These are phyloP conservation scores for Diaporthe vaccinii DNA, from an alignment of 2,329 filamentous ascomycete species.

Conservation along the genomic window DNA sequence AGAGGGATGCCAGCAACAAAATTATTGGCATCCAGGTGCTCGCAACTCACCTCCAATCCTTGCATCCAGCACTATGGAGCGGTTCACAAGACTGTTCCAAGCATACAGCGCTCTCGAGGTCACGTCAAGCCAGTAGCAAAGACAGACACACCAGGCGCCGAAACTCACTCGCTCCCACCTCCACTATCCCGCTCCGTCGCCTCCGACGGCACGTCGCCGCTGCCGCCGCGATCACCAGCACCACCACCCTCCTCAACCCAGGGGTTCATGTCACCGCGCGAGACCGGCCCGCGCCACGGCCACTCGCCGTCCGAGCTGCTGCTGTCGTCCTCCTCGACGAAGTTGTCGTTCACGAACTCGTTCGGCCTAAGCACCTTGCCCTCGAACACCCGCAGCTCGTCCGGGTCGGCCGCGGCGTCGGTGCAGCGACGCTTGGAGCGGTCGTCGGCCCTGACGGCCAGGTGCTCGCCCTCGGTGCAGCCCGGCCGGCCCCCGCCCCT, in stretches of 20 bases:
- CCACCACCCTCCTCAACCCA: not conserved
- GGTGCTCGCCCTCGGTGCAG: constrained; percentile 32
- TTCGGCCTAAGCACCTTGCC: constrained; percentile 35
- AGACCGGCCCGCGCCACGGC: not conserved
- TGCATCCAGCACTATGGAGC: no score
- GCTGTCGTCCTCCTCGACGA: not conserved
- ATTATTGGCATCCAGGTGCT: no score
- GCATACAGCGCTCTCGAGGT: not conserved
- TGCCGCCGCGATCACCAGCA: not conserved
- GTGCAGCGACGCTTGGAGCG: constrained; percentile 16
- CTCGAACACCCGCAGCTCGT: constrained; percentile 30
- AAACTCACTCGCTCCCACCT: not conserved
- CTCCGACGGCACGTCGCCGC: constrained; percentile 15
- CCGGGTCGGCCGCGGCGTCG: not conserved
- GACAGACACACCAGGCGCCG: not conserved
- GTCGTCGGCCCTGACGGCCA: constrained; percentile 33
- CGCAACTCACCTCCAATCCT: not conserved
- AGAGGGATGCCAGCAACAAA: not conserved
- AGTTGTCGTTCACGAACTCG: constrained; percentile 38
- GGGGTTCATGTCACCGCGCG: not conserved
- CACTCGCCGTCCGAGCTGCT: not conserved
- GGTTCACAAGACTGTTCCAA: no score
- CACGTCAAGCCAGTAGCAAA: no score
- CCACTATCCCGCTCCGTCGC: constrained; percentile 24
- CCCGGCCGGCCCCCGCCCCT: constrained; percentile 26